A percentile compares a stretch with the other conserved stretches of the same genome.
Conservation (phyloP, 441 rosid genomes). For the Populus trichocarpa region DNA sequence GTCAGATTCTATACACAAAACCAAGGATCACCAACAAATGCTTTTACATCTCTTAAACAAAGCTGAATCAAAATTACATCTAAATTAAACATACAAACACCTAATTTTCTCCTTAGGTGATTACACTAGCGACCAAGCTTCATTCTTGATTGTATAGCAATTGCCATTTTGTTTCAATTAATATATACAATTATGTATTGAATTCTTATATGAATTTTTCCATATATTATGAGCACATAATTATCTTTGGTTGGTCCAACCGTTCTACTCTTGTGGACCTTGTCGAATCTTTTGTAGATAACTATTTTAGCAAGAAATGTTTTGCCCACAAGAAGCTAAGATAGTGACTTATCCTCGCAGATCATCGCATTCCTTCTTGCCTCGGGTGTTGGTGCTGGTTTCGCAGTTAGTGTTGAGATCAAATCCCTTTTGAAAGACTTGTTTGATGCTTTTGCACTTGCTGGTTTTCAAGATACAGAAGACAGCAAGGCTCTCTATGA, state of each 20-base stretch:
- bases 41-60: not conserved
- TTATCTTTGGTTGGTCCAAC: no score
- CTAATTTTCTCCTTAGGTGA: no score
- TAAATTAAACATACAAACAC: not conserved
- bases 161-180: no score
- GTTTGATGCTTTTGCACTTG: not conserved
- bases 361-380: constrained; percentile 28
- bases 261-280: no score
- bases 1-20: not conserved
- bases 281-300: not conserved
- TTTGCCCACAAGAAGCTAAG: not conserved
- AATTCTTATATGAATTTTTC: no score
- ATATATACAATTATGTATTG: no score
- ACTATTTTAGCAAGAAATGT: not conserved
- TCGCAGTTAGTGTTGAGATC: constrained; percentile 25
- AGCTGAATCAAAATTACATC: not conserved
- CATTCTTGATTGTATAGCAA: no score
- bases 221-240: no score
- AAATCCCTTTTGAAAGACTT: not conserved
- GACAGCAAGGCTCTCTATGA: not conserved
- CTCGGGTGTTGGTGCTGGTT: constrained; percentile 32
- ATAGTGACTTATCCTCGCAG: constrained; percentile 11
- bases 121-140: no score
- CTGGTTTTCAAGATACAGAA: not conserved
- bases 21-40: not conserved